Evolutionary conservation across 2,329 filamentous ascomycete genomes (phyloP), one percentile per base, ranked within the genome.

Genomic region (Onygenales sp.): DNA sequence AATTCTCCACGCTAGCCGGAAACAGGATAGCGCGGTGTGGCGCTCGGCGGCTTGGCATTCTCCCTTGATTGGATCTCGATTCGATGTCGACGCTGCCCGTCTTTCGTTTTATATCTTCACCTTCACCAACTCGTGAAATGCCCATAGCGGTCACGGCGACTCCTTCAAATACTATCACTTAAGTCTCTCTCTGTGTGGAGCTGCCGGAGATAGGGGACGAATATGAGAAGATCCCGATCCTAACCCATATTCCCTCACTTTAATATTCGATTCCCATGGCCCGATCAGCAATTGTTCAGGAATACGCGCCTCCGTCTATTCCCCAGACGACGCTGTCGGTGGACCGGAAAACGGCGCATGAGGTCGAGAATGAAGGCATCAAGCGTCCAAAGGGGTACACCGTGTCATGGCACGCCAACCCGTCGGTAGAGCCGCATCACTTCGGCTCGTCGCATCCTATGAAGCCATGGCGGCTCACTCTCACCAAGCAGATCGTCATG

Each of bases 361-460:
- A 80, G 59, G 75, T 78, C 42, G 76, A 81, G 56, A 71, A 76
- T 57, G 76, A 88, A 69, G 85, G 84, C 60, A 88, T 96, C 64
- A 82, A 83, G 51, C 81, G 84, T 38, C 91, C 92, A 1, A 85
- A 86, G 65, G 91, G 90, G 61, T 91, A 94, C 72, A 90, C 81
- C 35, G 92, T 98, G 46, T 96, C 92, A 8, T 97, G 91, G 72
- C 93, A 98, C 69, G 89, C 90, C 73, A 96, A 96, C 64, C 88
- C 91, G 1, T 84, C 89, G 56, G 94, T 97, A 68, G 93, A 98
- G 73, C 87, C 87, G 66, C 92, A 97, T 71, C 93, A 98, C 70
- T 98, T 98, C 69, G 93, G 93, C 60, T 86, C 89, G 72, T 91
- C 89, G 8, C 93, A 98, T 75, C 93, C 93, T 17, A 98, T 98